phyloP scores from a whole-genome alignment of 176 grass and related monocot species.

The Triticum monococcum region DNA sequence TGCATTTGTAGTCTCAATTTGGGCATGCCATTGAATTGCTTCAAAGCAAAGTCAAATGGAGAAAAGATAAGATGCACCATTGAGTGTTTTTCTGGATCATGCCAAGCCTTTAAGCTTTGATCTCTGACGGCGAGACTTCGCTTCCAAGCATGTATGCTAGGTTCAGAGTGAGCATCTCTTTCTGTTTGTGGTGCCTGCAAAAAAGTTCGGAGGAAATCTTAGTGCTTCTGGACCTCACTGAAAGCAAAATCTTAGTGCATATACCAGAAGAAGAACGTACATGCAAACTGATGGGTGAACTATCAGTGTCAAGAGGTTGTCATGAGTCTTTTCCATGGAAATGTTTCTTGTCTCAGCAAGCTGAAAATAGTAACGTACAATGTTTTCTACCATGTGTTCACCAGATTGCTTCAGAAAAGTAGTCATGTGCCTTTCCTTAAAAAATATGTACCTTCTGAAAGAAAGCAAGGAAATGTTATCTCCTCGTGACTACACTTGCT shows the following conservation, averaged over 20 bases:
- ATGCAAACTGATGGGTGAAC: constrained; percentile 21
- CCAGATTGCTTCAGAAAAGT: not conserved
- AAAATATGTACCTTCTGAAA: not conserved
- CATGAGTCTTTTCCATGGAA: not conserved
- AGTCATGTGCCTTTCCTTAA: not conserved
- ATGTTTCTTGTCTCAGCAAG: not conserved
- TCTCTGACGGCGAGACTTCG: constrained; percentile 47
- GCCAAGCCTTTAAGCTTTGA: constrained; percentile 65
- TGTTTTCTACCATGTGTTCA: constrained; percentile 3
- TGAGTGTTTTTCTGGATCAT: constrained; percentile 48
- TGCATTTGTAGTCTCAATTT: constrained; percentile 34
- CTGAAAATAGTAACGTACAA: not conserved
- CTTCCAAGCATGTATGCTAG: constrained; percentile 50
- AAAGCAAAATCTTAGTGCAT: constrained; percentile 16
- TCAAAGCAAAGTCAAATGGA: constrained; percentile 44
- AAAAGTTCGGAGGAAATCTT: constrained; percentile 22
- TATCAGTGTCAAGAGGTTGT: not conserved
- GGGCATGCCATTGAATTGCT: constrained; percentile 33
- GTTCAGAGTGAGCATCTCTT: constrained; percentile 7
- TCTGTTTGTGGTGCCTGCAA: constrained; percentile 10
- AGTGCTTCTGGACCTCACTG: constrained; percentile 17
- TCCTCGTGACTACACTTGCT: constrained; percentile 28
- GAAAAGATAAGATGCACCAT: constrained; percentile 1
- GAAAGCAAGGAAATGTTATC: not conserved
- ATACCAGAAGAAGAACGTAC: constrained; percentile 7